phyloP scores from a whole-genome alignment of 495 filamentous ascomycete species.

The Aspergillus homomorphus region DNA sequence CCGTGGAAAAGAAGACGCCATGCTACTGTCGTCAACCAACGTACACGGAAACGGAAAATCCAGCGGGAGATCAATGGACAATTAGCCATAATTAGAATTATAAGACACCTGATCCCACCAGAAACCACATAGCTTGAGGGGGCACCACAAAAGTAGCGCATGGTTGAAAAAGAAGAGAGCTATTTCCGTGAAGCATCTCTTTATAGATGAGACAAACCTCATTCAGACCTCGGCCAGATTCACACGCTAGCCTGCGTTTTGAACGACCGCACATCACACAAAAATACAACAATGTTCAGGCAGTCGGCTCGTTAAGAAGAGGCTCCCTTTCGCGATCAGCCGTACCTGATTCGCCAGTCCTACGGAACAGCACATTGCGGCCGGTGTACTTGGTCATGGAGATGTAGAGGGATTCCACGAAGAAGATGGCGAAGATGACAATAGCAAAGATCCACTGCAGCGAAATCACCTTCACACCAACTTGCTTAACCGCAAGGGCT shows the following conservation, averaged over 20 bases:
- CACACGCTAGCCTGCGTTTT: not conserved
- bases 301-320: slow-evolving; percentile 34
- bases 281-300: slow-evolving; percentile 6
- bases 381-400: slow-evolving; percentile 63
- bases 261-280: not conserved
- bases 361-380: slow-evolving; percentile 43
- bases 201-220: not conserved
- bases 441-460: slow-evolving; percentile 94
- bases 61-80: not conserved
- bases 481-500: slow-evolving; percentile 74
- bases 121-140: not conserved
- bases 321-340: slow-evolving; percentile 42
- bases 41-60: not conserved
- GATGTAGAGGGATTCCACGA: slow-evolving; percentile 60
- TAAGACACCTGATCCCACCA: not conserved
- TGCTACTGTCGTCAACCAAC: not conserved
- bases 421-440: slow-evolving; percentile 70
- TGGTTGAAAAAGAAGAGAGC: not conserved
- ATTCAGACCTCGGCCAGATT: not conserved
- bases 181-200: not conserved
- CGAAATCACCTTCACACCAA: slow-evolving; percentile 64
- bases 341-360: slow-evolving; percentile 32
- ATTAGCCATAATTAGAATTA: not conserved
- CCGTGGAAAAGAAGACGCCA: not conserved
- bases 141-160: not conserved